Evolutionary conservation across 495 filamentous ascomycete species (phyloP), one percentile per base, ranked within the genome.

Genomic region (Friedmanniomyces simplex): DNA sequence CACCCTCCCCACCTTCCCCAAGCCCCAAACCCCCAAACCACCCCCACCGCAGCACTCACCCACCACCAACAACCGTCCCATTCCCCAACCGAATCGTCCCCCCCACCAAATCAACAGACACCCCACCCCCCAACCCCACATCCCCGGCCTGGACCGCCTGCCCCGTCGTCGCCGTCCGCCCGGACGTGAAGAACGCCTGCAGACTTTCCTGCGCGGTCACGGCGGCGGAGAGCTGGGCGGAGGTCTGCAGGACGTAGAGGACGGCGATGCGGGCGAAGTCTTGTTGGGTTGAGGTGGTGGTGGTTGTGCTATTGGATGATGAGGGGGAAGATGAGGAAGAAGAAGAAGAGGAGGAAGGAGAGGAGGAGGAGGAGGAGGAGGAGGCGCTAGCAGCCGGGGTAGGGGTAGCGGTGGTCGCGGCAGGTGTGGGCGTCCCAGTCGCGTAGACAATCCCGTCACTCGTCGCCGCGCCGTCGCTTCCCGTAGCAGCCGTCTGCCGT

Each of bases 261-360:
- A 89, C 76, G 0, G 74, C 75, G 11, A 84, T 73, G 7, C 85
- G 78, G 3, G 83, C 79, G 70, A 89, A 88, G 66, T 88, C 84
- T 1, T n/a, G n/a, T n/a, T 85, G 67, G 1, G 76, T 72, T 20
- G 79, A 73, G 18, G 80, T 50, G 60, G 70, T 63, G 58, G 58
- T 59, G 2, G 48, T 61, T 28, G 78, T 76, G 13, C 62, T 61
- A n/a, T 59, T 32, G 0, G 66, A n/a, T 68, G 20, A 74, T 59
- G 26, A n/a, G n/a, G n/a, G n/a, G n/a, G n/a, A n/a, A n/a, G n/a
- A n/a, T n/a, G n/a, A n/a, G n/a, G n/a, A n/a, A n/a, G n/a, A n/a
- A n/a, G 59, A 55, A 34, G 66, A 4, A 1, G 24, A 24, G 39
- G 47, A 21, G 50, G 41, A 51, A 1, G 57, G 39, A 0, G 52